A percentile compares a stretch with the other conserved stretches of the same genome.
Conservation (phyloP, 2,329 filamentous ascomycete species). For the Scortechinia acanthostroma region DNA sequence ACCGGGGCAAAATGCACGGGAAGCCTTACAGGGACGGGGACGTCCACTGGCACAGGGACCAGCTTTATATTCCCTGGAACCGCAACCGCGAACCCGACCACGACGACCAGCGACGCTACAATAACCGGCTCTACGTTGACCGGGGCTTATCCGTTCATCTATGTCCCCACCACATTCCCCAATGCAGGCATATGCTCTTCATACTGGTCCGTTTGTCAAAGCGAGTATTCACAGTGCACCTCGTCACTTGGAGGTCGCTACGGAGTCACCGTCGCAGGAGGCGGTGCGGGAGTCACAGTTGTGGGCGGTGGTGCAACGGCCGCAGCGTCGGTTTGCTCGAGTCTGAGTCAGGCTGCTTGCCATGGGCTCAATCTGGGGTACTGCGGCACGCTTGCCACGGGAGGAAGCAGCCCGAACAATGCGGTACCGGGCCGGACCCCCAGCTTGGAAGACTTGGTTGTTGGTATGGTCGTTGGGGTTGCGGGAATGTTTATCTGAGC, state of each 20-base stretch:
- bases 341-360: conserved; percentile 33
- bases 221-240: conserved; percentile 31
- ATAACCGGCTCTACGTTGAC: conserved; percentile 32
- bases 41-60: conserved; percentile 10
- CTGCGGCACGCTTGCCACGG: conserved; percentile 25
- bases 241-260: conserved; percentile 32
- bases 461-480: conserved; percentile 31
- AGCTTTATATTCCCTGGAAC: conserved; percentile 3
- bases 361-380: conserved; percentile 35
- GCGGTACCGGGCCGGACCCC: conserved; percentile 9
- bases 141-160: conserved; percentile 39
- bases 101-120: conserved; percentile 14
- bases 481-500: conserved; percentile 32
- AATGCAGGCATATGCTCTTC: conserved; percentile 40
- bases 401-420: conserved; percentile 6
- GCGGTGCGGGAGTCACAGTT: conserved; percentile 38
- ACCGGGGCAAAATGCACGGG: conserved; percentile 48
- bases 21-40: conserved; percentile 28
- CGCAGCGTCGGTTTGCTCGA: conserved; percentile 32
- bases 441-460: conserved; percentile 28
- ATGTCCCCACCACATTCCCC: conserved; percentile 41
- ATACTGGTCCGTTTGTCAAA: conserved; percentile 42
- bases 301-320: conserved; percentile 26
- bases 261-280: conserved; percentile 39
- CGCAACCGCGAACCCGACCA: conserved; percentile 9